Conservation (phyloP, 192 early-diverging fungal species). For the Coemansia sp. region DNA sequence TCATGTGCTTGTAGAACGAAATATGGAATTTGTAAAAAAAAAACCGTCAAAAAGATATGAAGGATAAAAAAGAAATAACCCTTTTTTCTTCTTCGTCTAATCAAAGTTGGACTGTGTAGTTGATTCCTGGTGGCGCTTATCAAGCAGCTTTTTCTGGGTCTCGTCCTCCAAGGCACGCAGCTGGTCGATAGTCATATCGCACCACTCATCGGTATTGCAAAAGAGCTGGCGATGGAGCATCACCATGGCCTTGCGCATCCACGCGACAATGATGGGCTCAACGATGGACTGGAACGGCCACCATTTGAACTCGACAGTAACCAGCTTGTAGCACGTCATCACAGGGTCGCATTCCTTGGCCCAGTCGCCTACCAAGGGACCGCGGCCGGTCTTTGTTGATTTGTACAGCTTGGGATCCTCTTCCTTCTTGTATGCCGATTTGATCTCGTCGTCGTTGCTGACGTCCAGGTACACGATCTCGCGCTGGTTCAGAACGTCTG, state of each 20-base stretch:
- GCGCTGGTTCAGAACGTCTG: slow-evolving; percentile 63
- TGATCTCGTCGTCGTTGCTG: slow-evolving; percentile 62
- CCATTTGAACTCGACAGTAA: slow-evolving; percentile 78
- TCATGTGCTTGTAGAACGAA: neutral
- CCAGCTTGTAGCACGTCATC: slow-evolving; percentile 84
- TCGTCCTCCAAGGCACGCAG: slow-evolving; percentile 68
- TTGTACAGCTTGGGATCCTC: slow-evolving; percentile 70
- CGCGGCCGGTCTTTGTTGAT: slow-evolving; percentile 70
- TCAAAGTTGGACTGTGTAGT: slow-evolving; percentile 37
- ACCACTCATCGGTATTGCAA: slow-evolving; percentile 77
- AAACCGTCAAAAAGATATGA: neutral
- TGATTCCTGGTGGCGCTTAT: slow-evolving; percentile 49
- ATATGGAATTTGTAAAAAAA: neutral
- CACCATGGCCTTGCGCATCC: slow-evolving; percentile 61
- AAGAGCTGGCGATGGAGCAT: slow-evolving; percentile 80
- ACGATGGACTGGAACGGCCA: slow-evolving; percentile 68
- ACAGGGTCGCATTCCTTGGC: slow-evolving; percentile 66
- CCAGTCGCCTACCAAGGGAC: slow-evolving; percentile 66
- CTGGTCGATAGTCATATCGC: slow-evolving; percentile 74
- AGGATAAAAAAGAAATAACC: too few species aligned
- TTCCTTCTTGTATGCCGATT: slow-evolving; percentile 59
- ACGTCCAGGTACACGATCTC: slow-evolving; percentile 68
- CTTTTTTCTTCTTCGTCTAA: slow-evolving; percentile 4
- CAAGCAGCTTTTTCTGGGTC: slow-evolving; percentile 65
- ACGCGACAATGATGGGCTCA: slow-evolving; percentile 67